Base-by-base conservation (phyloP, 1,139 yeast genomes). In the Diutina siamensis region DNA sequence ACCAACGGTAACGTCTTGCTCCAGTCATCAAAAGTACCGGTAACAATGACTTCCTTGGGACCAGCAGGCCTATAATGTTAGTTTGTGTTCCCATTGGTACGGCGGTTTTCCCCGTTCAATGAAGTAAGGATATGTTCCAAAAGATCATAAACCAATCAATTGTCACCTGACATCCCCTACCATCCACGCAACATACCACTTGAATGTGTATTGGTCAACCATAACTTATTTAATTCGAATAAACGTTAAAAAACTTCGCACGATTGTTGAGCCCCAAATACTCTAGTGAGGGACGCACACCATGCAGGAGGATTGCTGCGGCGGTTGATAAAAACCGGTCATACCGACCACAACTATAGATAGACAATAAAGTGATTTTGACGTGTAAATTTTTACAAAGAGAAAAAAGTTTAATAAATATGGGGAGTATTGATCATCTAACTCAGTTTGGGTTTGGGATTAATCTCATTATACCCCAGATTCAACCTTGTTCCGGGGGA, bases 11-110 rank as follows among this genome's bases (percentile, higher is more conserved):
- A 65, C 1, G 78, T 61, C 52, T 80, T 73, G 40, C 74, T 59
- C 95, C 95, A 84, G 55, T 78, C 66, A 60, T 83, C 92, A 61
- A 84, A 83, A 45, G 81, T 72, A 51, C 94, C 95, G 27, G 92
- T 82, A 49, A 84, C 79, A 50, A 76, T 67, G 47, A 84, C 92
- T 44, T 77, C 78, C 44, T 68, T 50, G n/a, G 92, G 87, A 50
- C 92, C 89, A 31, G 75, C 61, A 34, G 89, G 89, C 89, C 88
- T 76, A 17, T n/a, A 3, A 19, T 31, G 42, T 38, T 38, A 38
- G 42, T 38, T n/a, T 15, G 20, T 36, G 12, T 4, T 21, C 21
- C 15, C 18, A 18, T 15, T 7, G 9, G 9, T 21, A 10, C n/a
- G 22, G 20, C 7, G 22, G 9, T 17, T 7, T 5, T 13, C 4